phyloP scores from a whole-genome alignment of 768 basidiomycete genomes.

The Galerina sulciceps region DNA sequence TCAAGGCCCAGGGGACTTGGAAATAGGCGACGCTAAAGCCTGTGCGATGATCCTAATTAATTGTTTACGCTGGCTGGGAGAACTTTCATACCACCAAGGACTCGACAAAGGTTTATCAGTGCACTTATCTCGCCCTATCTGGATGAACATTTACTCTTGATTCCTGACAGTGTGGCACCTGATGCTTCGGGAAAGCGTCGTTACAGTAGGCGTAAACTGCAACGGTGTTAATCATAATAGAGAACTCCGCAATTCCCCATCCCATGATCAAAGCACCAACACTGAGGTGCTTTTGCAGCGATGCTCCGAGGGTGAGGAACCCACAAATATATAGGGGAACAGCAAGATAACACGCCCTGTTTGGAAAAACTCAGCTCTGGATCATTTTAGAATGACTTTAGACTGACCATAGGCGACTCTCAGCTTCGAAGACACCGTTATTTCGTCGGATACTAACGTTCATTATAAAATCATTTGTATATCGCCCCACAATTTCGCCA shows the following conservation, averaged over 20 bases:
- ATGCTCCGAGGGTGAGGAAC: constrained; percentile 60
- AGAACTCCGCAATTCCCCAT: constrained; percentile 66
- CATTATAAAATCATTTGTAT: constrained; percentile 57
- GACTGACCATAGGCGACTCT: constrained; percentile 61
- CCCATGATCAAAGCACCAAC: constrained; percentile 63
- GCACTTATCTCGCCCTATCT: constrained; percentile 65
- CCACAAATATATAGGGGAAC: constrained; percentile 64
- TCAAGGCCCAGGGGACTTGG: constrained; percentile 68
- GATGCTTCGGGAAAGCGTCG: constrained; percentile 36
- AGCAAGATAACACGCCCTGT: constrained; percentile 65
- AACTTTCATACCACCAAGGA: constrained; percentile 46
- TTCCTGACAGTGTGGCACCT: constrained; percentile 11
- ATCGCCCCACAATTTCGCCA: constrained; percentile 57
- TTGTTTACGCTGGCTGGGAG: not conserved
- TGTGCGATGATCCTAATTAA: constrained; percentile 7
- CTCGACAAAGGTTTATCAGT: constrained; percentile 61
- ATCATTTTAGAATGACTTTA: not conserved
- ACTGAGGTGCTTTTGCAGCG: constrained; percentile 56
- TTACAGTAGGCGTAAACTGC: constrained; percentile 56
- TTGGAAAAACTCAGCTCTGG: not conserved
- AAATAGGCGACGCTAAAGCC: constrained; percentile 71
- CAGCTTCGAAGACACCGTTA: constrained; percentile 63
- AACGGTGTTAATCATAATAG: constrained; percentile 65
- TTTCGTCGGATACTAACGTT: constrained; percentile 49
- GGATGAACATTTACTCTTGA: not conserved